Base-by-base conservation (phyloP, 306 rosid genomes). In the Mimosa pudica region DNA sequence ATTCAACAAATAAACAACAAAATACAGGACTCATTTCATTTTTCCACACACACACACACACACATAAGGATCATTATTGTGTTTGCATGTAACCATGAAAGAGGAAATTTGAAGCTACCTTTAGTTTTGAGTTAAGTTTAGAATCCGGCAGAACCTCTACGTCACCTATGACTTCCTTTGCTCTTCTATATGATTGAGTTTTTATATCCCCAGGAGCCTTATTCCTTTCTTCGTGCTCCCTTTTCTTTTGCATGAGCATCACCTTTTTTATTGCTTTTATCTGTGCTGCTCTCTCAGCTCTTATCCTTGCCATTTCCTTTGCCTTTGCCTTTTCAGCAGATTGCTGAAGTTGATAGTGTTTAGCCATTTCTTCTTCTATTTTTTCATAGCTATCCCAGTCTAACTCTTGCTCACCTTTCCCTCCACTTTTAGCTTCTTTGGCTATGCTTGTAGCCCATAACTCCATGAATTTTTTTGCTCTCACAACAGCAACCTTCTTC, bases 401-500 rank as follows among this genome's bases (percentile, higher is more conserved):
- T 61, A 90, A 86, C 78, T 84, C 92, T 87, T 85, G 57, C 82
- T 93, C 87, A 60, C 77, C 91, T 52, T 67, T 77, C 12, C 90
- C 95, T 85, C 99, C 97, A 67, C 75, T 81, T 86, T 81, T 93
- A 46, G 99, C 98, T 13, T 79, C 94, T 63, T 82, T 83, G n/a
- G 97, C 94, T 84, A 93, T 84, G 84, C 30, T 76, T 64, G 78
- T 74, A 12, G 11, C 62, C 89, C 89, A 86, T 52, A 69, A 62
- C 57, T 46, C 78, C 30, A 80, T 7, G 58, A 83, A 77, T 9
- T 86, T 82, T 89, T 82, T 70, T 77, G 84, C 76, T 82, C 73
- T 74, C 63, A 48, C 60, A 82, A 73, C 68, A 41, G 67, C 78
- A 74, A 66, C 76, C 78, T 51, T 62, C 84, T 82, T 82, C 52